Base-by-base conservation (phyloP, 768 basidiomycete genomes). In the Leccinum uliginosum region DNA sequence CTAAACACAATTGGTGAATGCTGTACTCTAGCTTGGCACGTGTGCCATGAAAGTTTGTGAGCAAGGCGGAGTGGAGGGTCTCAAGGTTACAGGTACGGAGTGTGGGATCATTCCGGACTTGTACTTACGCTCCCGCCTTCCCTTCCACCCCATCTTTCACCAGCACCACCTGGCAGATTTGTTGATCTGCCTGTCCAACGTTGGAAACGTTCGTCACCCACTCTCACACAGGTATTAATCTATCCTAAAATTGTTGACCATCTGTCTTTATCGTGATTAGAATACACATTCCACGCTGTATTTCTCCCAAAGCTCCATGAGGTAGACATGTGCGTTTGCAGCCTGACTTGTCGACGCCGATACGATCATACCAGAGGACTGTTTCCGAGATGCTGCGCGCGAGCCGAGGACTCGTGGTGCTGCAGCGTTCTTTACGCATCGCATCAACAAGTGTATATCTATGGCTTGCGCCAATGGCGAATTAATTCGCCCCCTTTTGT, bases 341-440 rank as follows among this genome's bases (percentile, higher is more conserved):
- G n/a, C n/a, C n/a, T n/a, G n/a, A n/a, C 83, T 95, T 55, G 84
- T 93, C 60, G 93, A 95, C 68, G 87, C 91, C 7, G 92, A 94
- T 72, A 95, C 92, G 17, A 75, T 92, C 56, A 91, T 95, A 11
- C 92, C 91, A 4, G 89, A 87, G 78, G 93, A 94, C 68, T 95
- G 91, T 68, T 85, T 96, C 70, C 81, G 91, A 55, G 91, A 94
- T 74, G 93, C 92, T 0, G 92, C 91, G 6, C 83, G 89, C 40
- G 92, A 96, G 69, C 8, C 68, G 66, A 9, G 69, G 72, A 47
- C 83, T 93, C 30, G 91, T 84, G 1, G 92, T 96, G 73, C 87
- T 96, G 52, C 93, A 94, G 67, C 93, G 95, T 86, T 87, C 71
- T 95, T 96, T 73, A 94, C 93, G 1, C 83, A 85, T 21, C 82